phyloP scores from a whole-genome alignment of 257 asterid species.

The Fraxinus americana region DNA sequence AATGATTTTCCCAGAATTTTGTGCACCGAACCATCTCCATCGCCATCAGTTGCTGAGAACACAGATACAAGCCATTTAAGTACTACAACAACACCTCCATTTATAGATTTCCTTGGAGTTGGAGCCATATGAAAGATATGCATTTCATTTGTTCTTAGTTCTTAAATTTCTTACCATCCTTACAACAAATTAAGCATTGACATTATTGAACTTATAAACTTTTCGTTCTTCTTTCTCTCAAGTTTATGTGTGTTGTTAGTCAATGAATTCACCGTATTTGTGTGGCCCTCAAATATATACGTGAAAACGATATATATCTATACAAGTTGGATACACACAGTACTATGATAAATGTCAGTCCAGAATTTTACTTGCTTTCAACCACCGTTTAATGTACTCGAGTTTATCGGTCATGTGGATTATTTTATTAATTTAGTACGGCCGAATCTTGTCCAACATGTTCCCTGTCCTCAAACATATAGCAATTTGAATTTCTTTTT shows the following conservation, averaged over 20 bases:
- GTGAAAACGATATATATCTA: too few species aligned
- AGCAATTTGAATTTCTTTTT: too few species aligned
- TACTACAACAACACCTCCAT: slow-evolving; percentile 24
- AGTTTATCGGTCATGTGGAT: too few species aligned
- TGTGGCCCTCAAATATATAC: neutral
- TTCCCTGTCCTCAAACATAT: too few species aligned
- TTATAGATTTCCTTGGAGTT: slow-evolving; percentile 55
- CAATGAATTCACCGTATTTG: neutral
- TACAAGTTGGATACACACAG: too few species aligned
- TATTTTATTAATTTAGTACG: too few species aligned
- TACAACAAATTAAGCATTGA: neutral
- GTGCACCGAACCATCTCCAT: slow-evolving; percentile 16
- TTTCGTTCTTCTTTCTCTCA: neutral
- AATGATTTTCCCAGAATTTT: slow-evolving; percentile 13
- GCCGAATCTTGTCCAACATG: too few species aligned
- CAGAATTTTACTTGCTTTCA: too few species aligned
- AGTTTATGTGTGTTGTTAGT: neutral
- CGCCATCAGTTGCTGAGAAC: neutral
- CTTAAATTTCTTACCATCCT: neutral
- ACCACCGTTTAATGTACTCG: too few species aligned
- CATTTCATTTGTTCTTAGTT: neutral
- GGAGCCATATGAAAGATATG: slow-evolving; percentile 26
- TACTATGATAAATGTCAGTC: too few species aligned
- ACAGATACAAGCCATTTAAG: slow-evolving; percentile 20
- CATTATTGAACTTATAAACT: neutral